Conservation (phyloP, 768 basidiomycete species). For the Mycena olivaceomarginata region DNA sequence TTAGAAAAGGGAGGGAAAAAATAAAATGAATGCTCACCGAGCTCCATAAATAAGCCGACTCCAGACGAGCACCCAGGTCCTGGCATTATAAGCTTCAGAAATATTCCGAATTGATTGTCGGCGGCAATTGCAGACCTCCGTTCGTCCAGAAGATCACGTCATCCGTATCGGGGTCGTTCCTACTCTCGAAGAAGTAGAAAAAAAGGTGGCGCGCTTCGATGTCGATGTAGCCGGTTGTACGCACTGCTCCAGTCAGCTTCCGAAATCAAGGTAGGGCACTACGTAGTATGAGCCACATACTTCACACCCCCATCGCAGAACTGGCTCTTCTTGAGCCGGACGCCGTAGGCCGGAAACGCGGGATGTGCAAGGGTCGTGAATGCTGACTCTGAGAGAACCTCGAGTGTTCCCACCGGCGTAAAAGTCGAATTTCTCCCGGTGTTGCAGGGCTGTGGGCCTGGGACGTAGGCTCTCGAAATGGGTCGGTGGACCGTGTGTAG, state of each 20-base stretch:
- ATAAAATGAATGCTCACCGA: slow-evolving; percentile 23
- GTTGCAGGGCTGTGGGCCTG: no score
- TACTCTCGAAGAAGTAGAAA: slow-evolving; percentile 77
- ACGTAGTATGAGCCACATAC: slow-evolving; percentile 46
- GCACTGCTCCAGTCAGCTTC: slow-evolving; percentile 49
- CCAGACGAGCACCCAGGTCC: slow-evolving; percentile 31
- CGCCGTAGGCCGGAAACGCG: slow-evolving; percentile 63
- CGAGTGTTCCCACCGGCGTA: slow-evolving; percentile 16
- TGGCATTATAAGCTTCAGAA: not conserved
- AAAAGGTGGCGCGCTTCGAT: slow-evolving; percentile 67
- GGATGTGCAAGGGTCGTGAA: slow-evolving; percentile 59
- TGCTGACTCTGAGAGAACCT: slow-evolving; percentile 26
- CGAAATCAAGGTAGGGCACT: not conserved
- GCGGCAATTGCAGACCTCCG: slow-evolving; percentile 58
- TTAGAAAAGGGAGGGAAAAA: slow-evolving; percentile 5
- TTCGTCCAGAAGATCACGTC: slow-evolving; percentile 70
- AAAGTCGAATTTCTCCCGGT: slow-evolving; percentile 27
- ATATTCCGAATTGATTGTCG: slow-evolving; percentile 4
- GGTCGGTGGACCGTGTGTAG: no score
- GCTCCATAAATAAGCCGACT: slow-evolving; percentile 31
- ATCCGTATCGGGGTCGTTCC: slow-evolving; percentile 65
- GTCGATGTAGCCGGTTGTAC: slow-evolving; percentile 71
- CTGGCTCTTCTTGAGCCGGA: slow-evolving; percentile 58
- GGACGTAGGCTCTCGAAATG: no score
- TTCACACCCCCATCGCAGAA: slow-evolving; percentile 61